phyloP scores from a whole-genome alignment of 2,329 filamentous ascomycete species.

The Torrubiella hemipterigena region DNA sequence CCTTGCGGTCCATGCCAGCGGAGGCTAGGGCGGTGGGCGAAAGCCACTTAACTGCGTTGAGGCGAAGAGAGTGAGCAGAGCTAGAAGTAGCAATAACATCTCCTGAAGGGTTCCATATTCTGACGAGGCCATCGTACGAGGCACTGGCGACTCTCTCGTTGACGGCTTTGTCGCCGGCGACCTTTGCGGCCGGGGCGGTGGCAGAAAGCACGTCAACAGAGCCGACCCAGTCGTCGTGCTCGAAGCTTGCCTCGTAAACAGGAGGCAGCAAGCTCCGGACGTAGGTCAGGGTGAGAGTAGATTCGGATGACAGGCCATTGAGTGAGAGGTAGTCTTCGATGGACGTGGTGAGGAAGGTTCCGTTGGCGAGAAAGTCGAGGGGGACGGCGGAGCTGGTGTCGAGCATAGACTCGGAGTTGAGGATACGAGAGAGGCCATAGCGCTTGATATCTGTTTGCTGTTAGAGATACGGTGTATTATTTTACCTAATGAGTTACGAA shows the following conservation, averaged over 20 bases:
- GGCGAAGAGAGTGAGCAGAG: conserved; percentile 63
- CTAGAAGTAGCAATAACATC: conserved; percentile 59
- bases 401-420: conserved; percentile 63
- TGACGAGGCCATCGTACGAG: conserved; percentile 79
- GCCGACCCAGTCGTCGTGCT: conserved; percentile 97
- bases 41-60: conserved; percentile 77
- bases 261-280: conserved; percentile 85
- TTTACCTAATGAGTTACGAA: conserved; percentile 15
- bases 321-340: conserved; percentile 81
- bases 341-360: conserved; percentile 77
- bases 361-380: conserved; percentile 93
- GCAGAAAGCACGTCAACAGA: conserved; percentile 69
- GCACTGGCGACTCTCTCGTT: conserved; percentile 64
- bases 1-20: conserved; percentile 69
- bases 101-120: conserved; percentile 86
- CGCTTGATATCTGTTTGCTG: conserved; percentile 48
- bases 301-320: conserved; percentile 82
- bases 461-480: conserved; percentile 6
- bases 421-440: conserved; percentile 57
- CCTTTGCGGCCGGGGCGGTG: conserved; percentile 46
- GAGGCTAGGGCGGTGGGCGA: conserved; percentile 70
- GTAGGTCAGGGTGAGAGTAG: conserved; percentile 80
- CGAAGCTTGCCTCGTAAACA: conserved; percentile 78
- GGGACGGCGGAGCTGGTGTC: conserved; percentile 55
- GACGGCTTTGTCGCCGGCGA: conserved; percentile 20